These are phyloP conservation scores for Platanthera zijinensis DNA, from an alignment of 106 monocot genomes.

Conservation along the genomic window DNA sequence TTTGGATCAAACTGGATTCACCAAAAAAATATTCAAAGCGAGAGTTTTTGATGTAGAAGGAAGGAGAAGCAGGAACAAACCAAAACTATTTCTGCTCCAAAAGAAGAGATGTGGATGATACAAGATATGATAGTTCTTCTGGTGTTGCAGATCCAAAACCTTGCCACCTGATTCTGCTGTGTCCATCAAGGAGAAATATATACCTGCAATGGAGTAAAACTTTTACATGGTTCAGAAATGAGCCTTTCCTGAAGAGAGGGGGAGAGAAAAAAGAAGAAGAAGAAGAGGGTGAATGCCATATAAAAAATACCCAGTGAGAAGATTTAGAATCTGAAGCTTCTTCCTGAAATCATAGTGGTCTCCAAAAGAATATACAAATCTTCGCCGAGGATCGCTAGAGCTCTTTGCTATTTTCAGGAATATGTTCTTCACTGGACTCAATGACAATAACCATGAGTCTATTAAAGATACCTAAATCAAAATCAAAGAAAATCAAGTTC, in stretches of 20 bases:
- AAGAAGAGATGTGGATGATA: constrained; percentile 54
- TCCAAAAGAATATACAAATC: constrained; percentile 78
- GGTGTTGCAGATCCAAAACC: constrained; percentile 81
- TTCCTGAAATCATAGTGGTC: constrained; percentile 91
- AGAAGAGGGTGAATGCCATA: neutral
- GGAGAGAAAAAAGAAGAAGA: neutral
- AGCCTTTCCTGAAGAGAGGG: neutral
- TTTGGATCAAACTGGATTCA: too few relatives aligned
- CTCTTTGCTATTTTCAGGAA: constrained; percentile 73
- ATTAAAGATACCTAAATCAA: constrained; percentile 64
- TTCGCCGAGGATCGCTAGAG: constrained; percentile 37
- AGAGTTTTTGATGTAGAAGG: too few relatives aligned
- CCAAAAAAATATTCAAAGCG: too few relatives aligned
- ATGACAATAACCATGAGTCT: constrained; percentile 78
- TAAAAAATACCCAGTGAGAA: constrained; percentile 70
- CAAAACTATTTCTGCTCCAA: constrained; percentile 40
- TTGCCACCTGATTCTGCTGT: constrained; percentile 91
- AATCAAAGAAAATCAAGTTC: neutral
- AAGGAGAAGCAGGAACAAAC: too few relatives aligned
- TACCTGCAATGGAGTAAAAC: constrained; percentile 40
- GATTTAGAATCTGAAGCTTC: constrained; percentile 75
- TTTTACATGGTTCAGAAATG: neutral
- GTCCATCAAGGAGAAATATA: constrained; percentile 66
- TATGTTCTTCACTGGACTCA: constrained; percentile 37
- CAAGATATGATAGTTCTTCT: constrained; percentile 65